phyloP scores from a whole-genome alignment of 257 asterid species.

The Solanum sejunctum region DNA sequence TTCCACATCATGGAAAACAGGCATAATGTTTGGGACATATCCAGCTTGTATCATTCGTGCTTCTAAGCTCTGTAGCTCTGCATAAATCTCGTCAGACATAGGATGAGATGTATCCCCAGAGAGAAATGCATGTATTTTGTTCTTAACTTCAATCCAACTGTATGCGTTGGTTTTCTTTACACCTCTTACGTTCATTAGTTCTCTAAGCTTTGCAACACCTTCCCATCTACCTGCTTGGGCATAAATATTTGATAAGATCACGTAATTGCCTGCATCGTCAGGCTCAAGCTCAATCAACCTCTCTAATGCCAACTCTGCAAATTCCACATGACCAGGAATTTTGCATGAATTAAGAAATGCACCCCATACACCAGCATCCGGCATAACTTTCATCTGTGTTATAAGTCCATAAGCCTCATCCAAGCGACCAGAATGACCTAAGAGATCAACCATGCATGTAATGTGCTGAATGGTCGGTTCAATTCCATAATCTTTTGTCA shows the following conservation, averaged over 20 bases:
- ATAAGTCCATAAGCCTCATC: constrained; percentile 38
- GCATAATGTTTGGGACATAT: constrained; percentile 28
- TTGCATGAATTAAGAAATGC: constrained; percentile 56
- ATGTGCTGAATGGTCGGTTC: constrained; percentile 50
- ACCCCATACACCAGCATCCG: constrained; percentile 65
- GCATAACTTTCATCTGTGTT: constrained; percentile 23
- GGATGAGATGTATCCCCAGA: constrained; percentile 54
- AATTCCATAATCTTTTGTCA: constrained; percentile 27
- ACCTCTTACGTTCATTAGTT: constrained; percentile 29
- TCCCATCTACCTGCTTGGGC: constrained; percentile 67
- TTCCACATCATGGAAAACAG: constrained; percentile 58
- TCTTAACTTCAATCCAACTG: constrained; percentile 54
- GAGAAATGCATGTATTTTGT: constrained; percentile 40
- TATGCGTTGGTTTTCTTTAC: constrained; percentile 40
- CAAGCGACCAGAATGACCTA: constrained; percentile 35
- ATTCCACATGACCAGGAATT: constrained; percentile 38
- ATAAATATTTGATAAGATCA: constrained; percentile 43
- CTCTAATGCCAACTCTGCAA: constrained; percentile 44
- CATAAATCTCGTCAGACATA: constrained; percentile 29
- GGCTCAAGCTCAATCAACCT: constrained; percentile 41
- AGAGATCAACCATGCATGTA: constrained; percentile 57
- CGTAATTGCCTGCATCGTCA: constrained; percentile 45
- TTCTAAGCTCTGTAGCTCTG: constrained; percentile 32
- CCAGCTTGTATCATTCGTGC: constrained; percentile 35
- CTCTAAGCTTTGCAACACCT: constrained; percentile 38